A percentile compares a stretch with the other conserved stretches of the same genome.
phyloP scores from a whole-genome alignment of 176 grass and related monocot genomes.

The Cenchrus americanus region DNA sequence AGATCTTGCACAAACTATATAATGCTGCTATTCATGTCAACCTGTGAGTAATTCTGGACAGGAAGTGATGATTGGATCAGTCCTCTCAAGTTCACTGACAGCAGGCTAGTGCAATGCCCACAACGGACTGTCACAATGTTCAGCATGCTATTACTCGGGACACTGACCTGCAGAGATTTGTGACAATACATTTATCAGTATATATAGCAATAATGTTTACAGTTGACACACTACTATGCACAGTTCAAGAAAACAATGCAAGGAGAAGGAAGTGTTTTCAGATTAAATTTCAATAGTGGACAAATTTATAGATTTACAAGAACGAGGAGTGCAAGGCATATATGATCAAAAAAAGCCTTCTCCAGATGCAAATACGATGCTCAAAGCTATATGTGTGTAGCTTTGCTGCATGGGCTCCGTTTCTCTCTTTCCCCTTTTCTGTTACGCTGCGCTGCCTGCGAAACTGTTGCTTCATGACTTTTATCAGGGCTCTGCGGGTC shows the following conservation, averaged over 20 bases:
- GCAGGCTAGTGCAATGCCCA: slow-evolving; percentile 66
- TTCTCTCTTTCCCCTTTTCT: slow-evolving; percentile 24
- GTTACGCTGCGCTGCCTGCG: slow-evolving; percentile 26
- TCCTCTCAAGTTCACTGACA: slow-evolving; percentile 72
- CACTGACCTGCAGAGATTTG: slow-evolving; percentile 59
- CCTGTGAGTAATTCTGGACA: slow-evolving; percentile 56
- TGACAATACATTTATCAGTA: background rate
- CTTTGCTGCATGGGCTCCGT: background rate
- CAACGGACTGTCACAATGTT: slow-evolving; percentile 77
- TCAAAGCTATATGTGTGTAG: background rate
- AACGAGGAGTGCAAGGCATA: slow-evolving; percentile 1
- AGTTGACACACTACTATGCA: background rate
- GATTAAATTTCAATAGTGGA: slow-evolving; percentile 4
- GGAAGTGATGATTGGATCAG: slow-evolving; percentile 52
- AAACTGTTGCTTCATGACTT: slow-evolving; percentile 55
- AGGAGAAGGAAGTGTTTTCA: background rate
- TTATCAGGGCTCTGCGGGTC: slow-evolving; percentile 56
- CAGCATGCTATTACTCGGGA: slow-evolving; percentile 60
- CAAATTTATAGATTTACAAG: background rate
- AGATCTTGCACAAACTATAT: background rate
- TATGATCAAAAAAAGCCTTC: slow-evolving; percentile 29
- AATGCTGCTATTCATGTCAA: slow-evolving; percentile 34
- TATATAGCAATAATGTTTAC: background rate
- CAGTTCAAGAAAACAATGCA: background rate
- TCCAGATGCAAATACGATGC: slow-evolving; percentile 18